Percentiles rank a stretch among this genome's conserved stretches.
Conservation (phyloP, 768 basidiomycete species). For the Auricularia sp. region DNA sequence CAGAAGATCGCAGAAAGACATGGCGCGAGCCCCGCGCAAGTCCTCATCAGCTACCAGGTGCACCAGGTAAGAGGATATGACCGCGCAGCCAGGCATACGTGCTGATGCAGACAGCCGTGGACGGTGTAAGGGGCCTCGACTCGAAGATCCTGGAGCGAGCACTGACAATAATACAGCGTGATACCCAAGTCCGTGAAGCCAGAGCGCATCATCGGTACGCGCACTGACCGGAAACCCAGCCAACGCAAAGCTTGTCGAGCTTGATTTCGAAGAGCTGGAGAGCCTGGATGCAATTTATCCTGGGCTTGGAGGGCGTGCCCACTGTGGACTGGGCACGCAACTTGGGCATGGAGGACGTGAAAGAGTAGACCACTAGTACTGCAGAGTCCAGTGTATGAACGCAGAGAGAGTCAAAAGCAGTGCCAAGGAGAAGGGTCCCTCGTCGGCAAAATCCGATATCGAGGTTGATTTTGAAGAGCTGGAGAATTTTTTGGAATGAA, state of each 20-base stretch:
- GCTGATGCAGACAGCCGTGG: neutral
- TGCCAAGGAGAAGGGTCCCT: too few relatives aligned
- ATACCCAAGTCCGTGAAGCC: constrained; percentile 71
- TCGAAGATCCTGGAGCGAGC: neutral
- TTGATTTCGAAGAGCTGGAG: constrained; percentile 23
- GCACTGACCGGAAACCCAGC: constrained; percentile 21
- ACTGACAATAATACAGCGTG: constrained; percentile 23
- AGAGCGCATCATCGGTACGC: constrained; percentile 41
- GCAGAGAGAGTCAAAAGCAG: too few relatives aligned
- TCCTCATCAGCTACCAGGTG: constrained; percentile 45
- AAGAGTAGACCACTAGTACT: neutral
- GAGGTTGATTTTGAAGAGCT: too few relatives aligned
- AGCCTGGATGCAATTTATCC: neutral
- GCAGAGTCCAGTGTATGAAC: too few relatives aligned
- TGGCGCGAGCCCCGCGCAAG: constrained; percentile 34
- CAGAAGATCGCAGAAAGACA: constrained; percentile 38
- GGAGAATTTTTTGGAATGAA: too few relatives aligned
- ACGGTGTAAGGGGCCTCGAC: neutral
- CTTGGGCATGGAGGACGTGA: neutral
- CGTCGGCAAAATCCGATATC: too few relatives aligned
- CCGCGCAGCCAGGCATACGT: neutral
- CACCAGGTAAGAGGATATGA: neutral
- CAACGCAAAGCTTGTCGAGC: constrained; percentile 52
- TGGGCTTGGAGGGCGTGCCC: neutral
- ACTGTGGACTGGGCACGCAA: neutral